A percentile compares a stretch with the other conserved stretches of the same genome.
These are phyloP conservation scores for Diutina neorugosa DNA, from an alignment of 1,139 yeast species.

Conservation along the genomic window DNA sequence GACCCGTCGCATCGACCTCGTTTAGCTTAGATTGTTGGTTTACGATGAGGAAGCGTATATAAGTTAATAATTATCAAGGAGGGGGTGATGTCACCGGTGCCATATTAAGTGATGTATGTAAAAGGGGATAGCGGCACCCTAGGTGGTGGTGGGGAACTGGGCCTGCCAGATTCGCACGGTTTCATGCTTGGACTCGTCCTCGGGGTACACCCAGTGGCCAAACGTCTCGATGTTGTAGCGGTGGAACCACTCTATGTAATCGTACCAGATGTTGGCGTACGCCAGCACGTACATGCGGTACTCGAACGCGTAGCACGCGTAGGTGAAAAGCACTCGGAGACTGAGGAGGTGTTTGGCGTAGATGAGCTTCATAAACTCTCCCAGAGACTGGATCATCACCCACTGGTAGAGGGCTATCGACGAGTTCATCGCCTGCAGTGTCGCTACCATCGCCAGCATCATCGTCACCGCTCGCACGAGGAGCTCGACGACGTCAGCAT, in stretches of 20 bases:
- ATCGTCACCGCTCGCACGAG: neutral
- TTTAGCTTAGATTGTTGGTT: too few relatives aligned
- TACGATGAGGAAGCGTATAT: too few relatives aligned
- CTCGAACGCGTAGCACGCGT: neutral
- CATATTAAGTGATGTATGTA: too few relatives aligned
- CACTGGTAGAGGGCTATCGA: neutral
- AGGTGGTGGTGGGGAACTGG: neutral
- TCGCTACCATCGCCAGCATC: neutral
- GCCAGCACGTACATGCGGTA: conserved; percentile 3
- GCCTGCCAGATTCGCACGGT: neutral
- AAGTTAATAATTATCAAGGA: too few relatives aligned
- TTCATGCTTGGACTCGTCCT: neutral
- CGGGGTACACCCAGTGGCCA: neutral
- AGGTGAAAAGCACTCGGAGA: neutral
- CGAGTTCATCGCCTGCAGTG: neutral
- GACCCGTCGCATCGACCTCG: too few relatives aligned
- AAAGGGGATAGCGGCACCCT: too few relatives aligned
- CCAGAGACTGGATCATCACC: neutral
- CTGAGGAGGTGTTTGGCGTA: neutral
- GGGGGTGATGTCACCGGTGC: neutral
- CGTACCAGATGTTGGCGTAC: neutral
- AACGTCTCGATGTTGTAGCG: neutral
- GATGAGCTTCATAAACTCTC: neutral
- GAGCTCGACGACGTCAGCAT: neutral
- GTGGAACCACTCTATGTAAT: neutral